phyloP scores from a whole-genome alignment of 1,284 basidiomycete genomes.

The Trametes pubescens region DNA sequence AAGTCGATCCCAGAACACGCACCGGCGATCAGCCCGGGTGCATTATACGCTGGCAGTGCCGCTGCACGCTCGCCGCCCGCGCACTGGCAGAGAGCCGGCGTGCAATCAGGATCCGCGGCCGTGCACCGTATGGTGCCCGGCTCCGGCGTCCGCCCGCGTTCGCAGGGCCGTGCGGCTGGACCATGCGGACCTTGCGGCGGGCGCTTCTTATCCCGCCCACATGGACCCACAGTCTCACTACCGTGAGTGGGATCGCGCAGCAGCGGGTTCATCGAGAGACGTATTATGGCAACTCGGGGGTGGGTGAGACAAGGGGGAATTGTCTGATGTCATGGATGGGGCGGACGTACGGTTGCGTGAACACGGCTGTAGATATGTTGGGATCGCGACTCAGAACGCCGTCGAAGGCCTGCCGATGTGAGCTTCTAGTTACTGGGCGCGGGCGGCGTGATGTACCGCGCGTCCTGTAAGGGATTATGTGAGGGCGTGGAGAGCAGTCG shows the following conservation, averaged over 20 bases:
- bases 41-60: not conserved
- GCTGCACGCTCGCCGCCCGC: not conserved
- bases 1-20: conserved; percentile 6
- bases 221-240: conserved; percentile 27
- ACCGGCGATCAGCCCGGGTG: conserved; percentile 10
- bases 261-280: too few relatives aligned
- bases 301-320: not conserved
- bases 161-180: not conserved
- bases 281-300: not conserved
- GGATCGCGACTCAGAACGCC: not conserved
- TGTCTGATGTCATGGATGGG: not conserved
- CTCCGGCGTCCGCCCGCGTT: conserved; percentile 1
- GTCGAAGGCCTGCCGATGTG: not conserved
- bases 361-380: not conserved
- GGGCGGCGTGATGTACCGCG: not conserved
- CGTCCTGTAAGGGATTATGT: not conserved
- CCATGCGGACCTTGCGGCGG: not conserved
- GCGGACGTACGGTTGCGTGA: not conserved
- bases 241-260: too few relatives aligned
- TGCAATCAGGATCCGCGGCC: not conserved
- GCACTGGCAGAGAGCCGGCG: not conserved
- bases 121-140: not conserved
- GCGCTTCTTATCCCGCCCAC: conserved; percentile 13
- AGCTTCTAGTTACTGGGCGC: not conserved
- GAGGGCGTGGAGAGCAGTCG: not conserved